Percentiles rank a stretch among this genome's conserved stretches.
Evolutionary conservation across 352 stramenopile species (phyloP).

Genomic region (Hyaloperonospora arabidopsidis): DNA sequence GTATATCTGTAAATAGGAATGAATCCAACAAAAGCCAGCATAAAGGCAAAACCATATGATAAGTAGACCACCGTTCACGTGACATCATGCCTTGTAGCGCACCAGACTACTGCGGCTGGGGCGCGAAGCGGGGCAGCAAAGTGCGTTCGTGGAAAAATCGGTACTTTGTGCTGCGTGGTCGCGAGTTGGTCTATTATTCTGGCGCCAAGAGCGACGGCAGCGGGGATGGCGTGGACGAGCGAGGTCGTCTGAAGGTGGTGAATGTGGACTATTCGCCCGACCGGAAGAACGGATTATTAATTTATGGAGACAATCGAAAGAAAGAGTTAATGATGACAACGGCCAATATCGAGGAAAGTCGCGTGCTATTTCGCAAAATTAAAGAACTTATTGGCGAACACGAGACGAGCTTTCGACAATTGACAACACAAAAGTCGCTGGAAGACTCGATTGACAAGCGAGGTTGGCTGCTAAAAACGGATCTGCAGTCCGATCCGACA

Average conservation of each 20-base stretch:
- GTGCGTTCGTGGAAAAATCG: constrained; percentile 65
- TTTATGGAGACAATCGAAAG: constrained; percentile 34
- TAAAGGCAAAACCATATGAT: no score
- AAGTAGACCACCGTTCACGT: no score
- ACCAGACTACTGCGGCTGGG: constrained; percentile 48
- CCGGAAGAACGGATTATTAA: constrained; percentile 43
- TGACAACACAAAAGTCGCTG: neutral
- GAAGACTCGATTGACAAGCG: no score
- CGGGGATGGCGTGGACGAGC: constrained; percentile 39
- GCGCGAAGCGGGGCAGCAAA: constrained; percentile 65
- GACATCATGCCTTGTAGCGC: neutral
- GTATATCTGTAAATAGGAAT: no score
- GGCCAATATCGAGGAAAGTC: constrained; percentile 39
- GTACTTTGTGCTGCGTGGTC: constrained; percentile 58
- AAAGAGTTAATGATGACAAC: constrained; percentile 67
- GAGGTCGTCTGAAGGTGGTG: constrained; percentile 46
- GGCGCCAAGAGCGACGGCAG: constrained; percentile 30
- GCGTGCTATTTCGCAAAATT: constrained; percentile 40
- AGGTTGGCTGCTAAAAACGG: no score
- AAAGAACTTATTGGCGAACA: constrained; percentile 34
- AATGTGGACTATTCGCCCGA: constrained; percentile 48
- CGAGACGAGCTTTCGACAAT: constrained; percentile 19
- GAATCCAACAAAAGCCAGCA: no score
- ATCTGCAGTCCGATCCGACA: neutral
- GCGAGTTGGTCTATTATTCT: constrained; percentile 54